Conservation (phyloP, 176 grass and related monocot genomes). For the Lolium perenne region DNA sequence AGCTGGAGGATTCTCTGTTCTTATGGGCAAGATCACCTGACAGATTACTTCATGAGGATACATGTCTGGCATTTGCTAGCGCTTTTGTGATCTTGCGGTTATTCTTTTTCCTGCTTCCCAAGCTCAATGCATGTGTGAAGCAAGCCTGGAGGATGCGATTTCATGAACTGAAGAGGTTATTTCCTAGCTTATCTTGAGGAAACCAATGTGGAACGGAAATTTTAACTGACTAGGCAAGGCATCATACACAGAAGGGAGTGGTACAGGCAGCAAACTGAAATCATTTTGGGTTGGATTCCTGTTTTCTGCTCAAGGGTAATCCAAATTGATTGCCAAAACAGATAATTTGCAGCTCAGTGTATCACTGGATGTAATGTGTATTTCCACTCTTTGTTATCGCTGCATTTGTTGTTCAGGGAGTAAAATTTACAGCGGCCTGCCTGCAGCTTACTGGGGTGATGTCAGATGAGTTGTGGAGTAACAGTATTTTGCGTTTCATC, state of each 20-base stretch:
- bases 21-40: constrained; percentile 85
- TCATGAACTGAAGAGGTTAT: constrained; percentile 53
- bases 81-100: constrained; percentile 71
- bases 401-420: background rate
- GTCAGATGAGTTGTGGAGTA: background rate
- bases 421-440: background rate
- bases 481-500: background rate
- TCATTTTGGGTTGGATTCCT: background rate
- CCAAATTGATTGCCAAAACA: constrained; percentile 16
- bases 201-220: constrained; percentile 37
- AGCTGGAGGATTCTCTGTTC: constrained; percentile 66
- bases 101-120: constrained; percentile 76
- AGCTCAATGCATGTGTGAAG: constrained; percentile 64
- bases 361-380: constrained; percentile 7
- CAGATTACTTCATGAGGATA: constrained; percentile 89
- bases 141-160: constrained; percentile 66
- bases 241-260: constrained; percentile 17
- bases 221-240: constrained; percentile 22
- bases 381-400: background rate
- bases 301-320: constrained; percentile 13
- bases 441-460: background rate
- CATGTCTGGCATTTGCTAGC: constrained; percentile 76
- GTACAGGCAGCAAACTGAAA: background rate
- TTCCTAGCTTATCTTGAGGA: constrained; percentile 59
- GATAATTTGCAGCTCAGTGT: background rate